Evolutionary conservation across 345 rosid species (phyloP).

Genomic region (Camelina laxa): DNA sequence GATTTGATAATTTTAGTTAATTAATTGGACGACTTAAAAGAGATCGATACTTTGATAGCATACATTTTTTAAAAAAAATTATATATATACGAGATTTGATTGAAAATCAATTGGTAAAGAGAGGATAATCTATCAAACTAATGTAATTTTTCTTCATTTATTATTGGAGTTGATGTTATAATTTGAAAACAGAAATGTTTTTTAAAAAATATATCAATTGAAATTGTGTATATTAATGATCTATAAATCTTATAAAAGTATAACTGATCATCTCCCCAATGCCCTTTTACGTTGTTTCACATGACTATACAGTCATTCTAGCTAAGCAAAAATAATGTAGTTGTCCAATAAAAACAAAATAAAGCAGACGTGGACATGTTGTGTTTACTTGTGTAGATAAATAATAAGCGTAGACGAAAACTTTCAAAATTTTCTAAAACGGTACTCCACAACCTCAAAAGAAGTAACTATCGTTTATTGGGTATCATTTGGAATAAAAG

Average conservation of each 20-base stretch:
- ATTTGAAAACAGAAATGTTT: no score
- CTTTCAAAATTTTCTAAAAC: not conserved
- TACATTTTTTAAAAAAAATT: not conserved
- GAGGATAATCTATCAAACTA: no score
- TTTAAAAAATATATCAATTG: no score
- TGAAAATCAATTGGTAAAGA: no score
- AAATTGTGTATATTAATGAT: not conserved
- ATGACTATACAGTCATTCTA: not conserved
- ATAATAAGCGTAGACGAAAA: not conserved
- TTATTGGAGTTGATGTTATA: not conserved
- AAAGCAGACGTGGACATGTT: not conserved
- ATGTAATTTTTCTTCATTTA: no score
- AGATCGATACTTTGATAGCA: not conserved
- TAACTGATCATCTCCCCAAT: not conserved
- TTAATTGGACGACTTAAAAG: not conserved
- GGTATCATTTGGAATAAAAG: not conserved
- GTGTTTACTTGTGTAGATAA: not conserved
- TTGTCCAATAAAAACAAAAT: not conserved
- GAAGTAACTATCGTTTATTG: constrained; percentile 10
- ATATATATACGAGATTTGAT: no score
- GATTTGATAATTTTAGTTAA: not conserved
- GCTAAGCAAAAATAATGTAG: not conserved
- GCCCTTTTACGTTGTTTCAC: not conserved
- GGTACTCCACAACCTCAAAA: not conserved
- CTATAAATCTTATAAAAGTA: not conserved